These are phyloP conservation scores for Starmerella sirachaensis DNA, from an alignment of 805 yeast genomes.

Conservation along the genomic window DNA sequence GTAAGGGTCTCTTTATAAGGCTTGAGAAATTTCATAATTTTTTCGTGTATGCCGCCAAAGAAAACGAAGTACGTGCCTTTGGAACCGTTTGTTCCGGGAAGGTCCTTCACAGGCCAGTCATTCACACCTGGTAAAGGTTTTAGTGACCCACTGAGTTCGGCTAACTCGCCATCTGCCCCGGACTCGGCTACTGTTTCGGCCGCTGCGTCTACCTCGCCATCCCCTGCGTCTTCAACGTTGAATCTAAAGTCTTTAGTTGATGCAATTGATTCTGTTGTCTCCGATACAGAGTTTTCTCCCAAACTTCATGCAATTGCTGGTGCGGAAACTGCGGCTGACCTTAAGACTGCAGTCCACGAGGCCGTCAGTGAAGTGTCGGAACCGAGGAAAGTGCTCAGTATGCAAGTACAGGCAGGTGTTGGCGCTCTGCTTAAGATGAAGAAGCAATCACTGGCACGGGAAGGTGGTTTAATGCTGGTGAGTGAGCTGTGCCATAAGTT, in stretches of 20 bases:
- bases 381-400: constrained; percentile 44
- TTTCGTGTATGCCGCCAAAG: constrained; percentile 20
- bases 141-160: too few relatives aligned
- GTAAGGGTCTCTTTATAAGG: too few relatives aligned
- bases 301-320: constrained; percentile 40
- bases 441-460: constrained; percentile 62
- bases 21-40: not conserved
- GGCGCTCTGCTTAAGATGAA: constrained; percentile 61
- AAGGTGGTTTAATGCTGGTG: constrained; percentile 55
- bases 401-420: constrained; percentile 54
- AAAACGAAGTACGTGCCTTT: constrained; percentile 19
- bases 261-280: constrained; percentile 51
- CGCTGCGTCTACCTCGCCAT: constrained; percentile 31
- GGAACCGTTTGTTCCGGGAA: constrained; percentile 15
- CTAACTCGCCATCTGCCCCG: constrained; percentile 1
- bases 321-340: constrained; percentile 43
- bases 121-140: constrained; percentile 20
- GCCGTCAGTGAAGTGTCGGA: constrained; percentile 40
- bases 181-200: constrained; percentile 19
- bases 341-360: constrained; percentile 41
- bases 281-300: constrained; percentile 54
- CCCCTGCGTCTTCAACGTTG: constrained; percentile 45
- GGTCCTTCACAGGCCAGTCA: constrained; percentile 12
- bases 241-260: constrained; percentile 53
- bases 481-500: constrained; percentile 48